phyloP scores from a whole-genome alignment of 1,139 yeast genomes.

The Eremothecium coryli region DNA sequence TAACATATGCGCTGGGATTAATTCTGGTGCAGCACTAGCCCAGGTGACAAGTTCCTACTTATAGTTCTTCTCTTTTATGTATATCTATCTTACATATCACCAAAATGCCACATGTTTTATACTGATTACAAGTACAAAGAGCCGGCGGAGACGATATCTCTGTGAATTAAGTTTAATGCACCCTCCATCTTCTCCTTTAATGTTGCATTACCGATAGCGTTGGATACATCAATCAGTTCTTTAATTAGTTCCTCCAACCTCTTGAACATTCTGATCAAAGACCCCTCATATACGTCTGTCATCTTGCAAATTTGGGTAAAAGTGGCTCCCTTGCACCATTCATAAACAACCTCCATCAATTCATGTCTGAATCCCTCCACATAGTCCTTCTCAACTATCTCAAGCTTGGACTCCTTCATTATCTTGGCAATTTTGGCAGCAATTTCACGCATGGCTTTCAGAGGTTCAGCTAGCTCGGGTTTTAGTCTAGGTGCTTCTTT shows the following conservation, averaged over 20 bases:
- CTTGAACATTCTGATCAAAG: slow-evolving; percentile 86
- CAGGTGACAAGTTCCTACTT: slow-evolving; percentile 8
- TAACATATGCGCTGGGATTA: slow-evolving; percentile 14
- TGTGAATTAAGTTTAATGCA: slow-evolving; percentile 74
- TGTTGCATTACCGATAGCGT: slow-evolving; percentile 81
- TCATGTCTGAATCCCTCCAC: slow-evolving; percentile 85
- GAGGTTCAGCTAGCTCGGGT: slow-evolving; percentile 84
- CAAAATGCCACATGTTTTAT: background rate
- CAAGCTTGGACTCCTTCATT: slow-evolving; percentile 81
- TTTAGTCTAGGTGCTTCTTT: slow-evolving; percentile 79
- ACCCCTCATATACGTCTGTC: slow-evolving; percentile 98
- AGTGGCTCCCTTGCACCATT: slow-evolving; percentile 95
- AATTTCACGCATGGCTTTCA: slow-evolving; percentile 78
- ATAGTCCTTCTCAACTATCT: slow-evolving; percentile 82
- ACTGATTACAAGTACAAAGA: slow-evolving; percentile 45
- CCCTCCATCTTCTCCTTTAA: slow-evolving; percentile 83
- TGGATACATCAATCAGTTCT: slow-evolving; percentile 84
- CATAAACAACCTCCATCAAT: slow-evolving; percentile 87
- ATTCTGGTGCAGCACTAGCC: background rate
- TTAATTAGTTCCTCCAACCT: slow-evolving; percentile 86
- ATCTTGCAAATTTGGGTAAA: slow-evolving; percentile 95
- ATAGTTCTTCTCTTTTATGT: slow-evolving; percentile 4
- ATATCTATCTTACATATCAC: background rate
- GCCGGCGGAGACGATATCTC: slow-evolving; percentile 96
- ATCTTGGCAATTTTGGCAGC: slow-evolving; percentile 85